Conservation (phyloP, 2,329 filamentous ascomycete species). For the Ophiostoma sp. region DNA sequence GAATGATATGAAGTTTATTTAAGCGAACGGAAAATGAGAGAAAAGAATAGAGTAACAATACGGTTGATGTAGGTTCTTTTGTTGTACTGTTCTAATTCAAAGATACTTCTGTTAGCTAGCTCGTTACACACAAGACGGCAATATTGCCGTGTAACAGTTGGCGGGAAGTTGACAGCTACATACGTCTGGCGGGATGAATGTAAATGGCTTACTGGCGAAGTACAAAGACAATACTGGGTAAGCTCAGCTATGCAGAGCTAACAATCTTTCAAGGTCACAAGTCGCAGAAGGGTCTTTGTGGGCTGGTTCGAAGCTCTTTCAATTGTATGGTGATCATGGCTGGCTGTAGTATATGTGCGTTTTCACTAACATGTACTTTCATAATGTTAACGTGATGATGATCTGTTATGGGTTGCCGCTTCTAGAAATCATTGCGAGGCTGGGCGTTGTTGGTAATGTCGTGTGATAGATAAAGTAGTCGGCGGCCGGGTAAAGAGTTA, state of each 20-base stretch:
- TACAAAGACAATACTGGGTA: not conserved
- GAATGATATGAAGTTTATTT: not conserved
- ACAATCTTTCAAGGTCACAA: not conserved
- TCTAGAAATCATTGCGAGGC: not conserved
- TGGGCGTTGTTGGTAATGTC: not conserved
- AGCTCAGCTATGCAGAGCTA: not conserved
- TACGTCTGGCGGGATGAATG: not conserved
- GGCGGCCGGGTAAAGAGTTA: not conserved
- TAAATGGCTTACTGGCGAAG: not conserved
- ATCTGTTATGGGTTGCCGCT: not conserved
- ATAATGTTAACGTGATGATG: not conserved
- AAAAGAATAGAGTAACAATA: not conserved
- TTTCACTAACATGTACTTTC: not conserved
- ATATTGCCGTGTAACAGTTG: not conserved
- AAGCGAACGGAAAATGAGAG: not conserved
- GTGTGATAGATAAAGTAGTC: not conserved
- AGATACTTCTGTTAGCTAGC: no score
- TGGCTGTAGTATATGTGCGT: not conserved
- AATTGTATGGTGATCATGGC: not conserved
- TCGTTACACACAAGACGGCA: no score
- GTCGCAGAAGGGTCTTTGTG: not conserved
- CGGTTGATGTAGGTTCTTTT: not conserved
- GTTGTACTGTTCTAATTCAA: not conserved
- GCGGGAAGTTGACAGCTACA: not conserved
- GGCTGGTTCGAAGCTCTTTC: not conserved